A percentile compares a stretch with the other conserved stretches of the same genome.
Conservation (phyloP, 352 stramenopile genomes). For the Globisporangium iwayamae region DNA sequence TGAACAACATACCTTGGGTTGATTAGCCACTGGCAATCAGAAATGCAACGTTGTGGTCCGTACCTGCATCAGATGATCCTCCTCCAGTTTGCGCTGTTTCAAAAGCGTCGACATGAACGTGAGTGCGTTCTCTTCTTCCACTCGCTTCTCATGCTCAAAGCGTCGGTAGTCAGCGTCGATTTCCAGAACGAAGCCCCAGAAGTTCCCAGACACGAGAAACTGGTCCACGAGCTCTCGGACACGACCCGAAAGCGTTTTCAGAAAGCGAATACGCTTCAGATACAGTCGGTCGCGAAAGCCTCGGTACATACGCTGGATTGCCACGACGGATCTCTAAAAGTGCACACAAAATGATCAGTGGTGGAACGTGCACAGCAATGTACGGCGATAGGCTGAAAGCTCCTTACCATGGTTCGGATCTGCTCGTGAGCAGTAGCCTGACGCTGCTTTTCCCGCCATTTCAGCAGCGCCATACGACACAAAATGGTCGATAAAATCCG, state of each 20-base stretch:
- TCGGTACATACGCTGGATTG: slow-evolving; percentile 52
- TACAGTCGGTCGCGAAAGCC: slow-evolving; percentile 42
- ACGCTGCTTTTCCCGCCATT: slow-evolving; percentile 28
- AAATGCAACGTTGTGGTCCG: neutral
- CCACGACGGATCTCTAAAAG: slow-evolving; percentile 21
- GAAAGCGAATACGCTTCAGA: slow-evolving; percentile 37
- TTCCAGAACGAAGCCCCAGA: slow-evolving; percentile 59
- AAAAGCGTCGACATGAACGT: slow-evolving; percentile 55
- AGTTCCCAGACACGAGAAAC: slow-evolving; percentile 49
- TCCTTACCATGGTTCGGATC: slow-evolving; percentile 17
- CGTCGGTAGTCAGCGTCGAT: slow-evolving; percentile 58
- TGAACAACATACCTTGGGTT: neutral
- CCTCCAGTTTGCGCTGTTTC: slow-evolving; percentile 37
- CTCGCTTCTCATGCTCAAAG: slow-evolving; percentile 34
- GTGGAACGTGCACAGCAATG: too few species aligned
- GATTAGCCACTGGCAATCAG: neutral
- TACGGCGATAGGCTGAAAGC: neutral
- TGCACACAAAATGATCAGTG: neutral
- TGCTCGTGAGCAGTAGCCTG: slow-evolving; percentile 24
- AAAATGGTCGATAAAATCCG: slow-evolving; percentile 13
- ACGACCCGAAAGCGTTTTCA: slow-evolving; percentile 32
- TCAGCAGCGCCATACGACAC: slow-evolving; percentile 20
- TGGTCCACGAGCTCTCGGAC: slow-evolving; percentile 40
- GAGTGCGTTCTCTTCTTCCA: slow-evolving; percentile 40
- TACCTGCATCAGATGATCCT: slow-evolving; percentile 64